These are phyloP conservation scores for Inonotus hispidus DNA, from an alignment of 1,284 basidiomycete genomes.

Conservation along the genomic window DNA sequence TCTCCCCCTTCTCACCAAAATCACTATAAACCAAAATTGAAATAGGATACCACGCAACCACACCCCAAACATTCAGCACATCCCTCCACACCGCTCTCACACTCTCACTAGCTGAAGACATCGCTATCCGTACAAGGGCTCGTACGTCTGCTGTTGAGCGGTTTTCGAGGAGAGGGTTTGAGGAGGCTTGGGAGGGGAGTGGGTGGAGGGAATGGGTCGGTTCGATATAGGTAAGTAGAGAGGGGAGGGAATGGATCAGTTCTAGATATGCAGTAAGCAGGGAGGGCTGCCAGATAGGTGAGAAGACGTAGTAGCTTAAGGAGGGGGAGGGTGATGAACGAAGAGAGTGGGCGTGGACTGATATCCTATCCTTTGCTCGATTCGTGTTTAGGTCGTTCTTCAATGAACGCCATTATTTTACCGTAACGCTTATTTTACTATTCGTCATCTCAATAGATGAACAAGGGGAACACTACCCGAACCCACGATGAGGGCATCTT, in stretches of 20 bases:
- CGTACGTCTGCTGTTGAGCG: slow-evolving; percentile 62
- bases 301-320: too few relatives aligned
- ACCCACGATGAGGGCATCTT: too few relatives aligned
- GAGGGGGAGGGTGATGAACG: too few relatives aligned
- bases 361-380: background rate
- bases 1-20: background rate
- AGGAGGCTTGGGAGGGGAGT: slow-evolving; percentile 64
- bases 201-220: slow-evolving; percentile 41
- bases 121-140: slow-evolving; percentile 63
- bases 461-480: too few relatives aligned
- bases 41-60: slow-evolving; percentile 78
- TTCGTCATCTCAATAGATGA: too few relatives aligned
- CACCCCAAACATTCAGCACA: slow-evolving; percentile 64
- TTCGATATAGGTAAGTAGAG: background rate
- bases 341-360: too few relatives aligned
- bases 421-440: too few relatives aligned
- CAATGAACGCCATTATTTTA: too few relatives aligned
- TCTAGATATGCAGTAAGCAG: too few relatives aligned
- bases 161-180: slow-evolving; percentile 78
- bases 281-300: too few relatives aligned
- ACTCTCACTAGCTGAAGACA: slow-evolving; percentile 49
- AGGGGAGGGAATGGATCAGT: too few relatives aligned
- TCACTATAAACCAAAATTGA: background rate
- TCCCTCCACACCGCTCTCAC: slow-evolving; percentile 64
- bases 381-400: background rate